Evolutionary conservation across 306 rosid species (phyloP), one percentile per base, ranked within the genome.

Genomic region (Mucuna pruriens): DNA sequence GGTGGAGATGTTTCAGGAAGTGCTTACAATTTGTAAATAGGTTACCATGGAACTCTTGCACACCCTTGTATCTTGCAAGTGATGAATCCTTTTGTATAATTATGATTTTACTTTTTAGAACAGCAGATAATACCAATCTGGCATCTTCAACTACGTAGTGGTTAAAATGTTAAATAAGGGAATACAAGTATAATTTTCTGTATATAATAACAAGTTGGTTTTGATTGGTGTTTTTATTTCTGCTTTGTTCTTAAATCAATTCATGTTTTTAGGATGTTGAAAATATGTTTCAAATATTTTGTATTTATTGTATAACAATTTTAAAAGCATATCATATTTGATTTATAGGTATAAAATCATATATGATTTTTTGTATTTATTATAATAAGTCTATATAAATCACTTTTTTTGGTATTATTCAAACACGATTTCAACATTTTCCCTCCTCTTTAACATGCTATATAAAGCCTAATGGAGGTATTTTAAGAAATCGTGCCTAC

Each of bases 1-100:
- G 91, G 13, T 70, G 70, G 90, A 93, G 83, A 91, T 93, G 93
- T 91, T 91, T 84, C 93, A 91, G 52, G 93, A 91, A 86, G 82
- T 91, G 77, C 97, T 93, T 77, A 75, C 89, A 5, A 87, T 87
- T 77, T 88, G 89, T 91, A 90, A 87, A 81, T 89, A 80, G 85
- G 17, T 55, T 79, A 17, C 69, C 65, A 13, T 39, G 54, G 36
- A 60, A 69, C 57, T 34, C 46, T 72, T 16, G 44, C n/a, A 12
- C 2, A 49, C 44, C 33, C 16, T 25, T 40, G 36, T 51, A 36
- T 67, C 54, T 36, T 31, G 38, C 58, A 39, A 48, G 55, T 57
- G 58, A 80, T 58, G 68, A 65, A 55, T 77, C 54, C 12, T 12
- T 81, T 78, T 76, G 49, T 60, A 72, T 83, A 54, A 54, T 62